A percentile compares a stretch with the other conserved stretches of the same genome.
These are phyloP conservation scores for Graphium sp. DNA, from an alignment of 2,329 filamentous ascomycete species.

Conservation along the genomic window DNA sequence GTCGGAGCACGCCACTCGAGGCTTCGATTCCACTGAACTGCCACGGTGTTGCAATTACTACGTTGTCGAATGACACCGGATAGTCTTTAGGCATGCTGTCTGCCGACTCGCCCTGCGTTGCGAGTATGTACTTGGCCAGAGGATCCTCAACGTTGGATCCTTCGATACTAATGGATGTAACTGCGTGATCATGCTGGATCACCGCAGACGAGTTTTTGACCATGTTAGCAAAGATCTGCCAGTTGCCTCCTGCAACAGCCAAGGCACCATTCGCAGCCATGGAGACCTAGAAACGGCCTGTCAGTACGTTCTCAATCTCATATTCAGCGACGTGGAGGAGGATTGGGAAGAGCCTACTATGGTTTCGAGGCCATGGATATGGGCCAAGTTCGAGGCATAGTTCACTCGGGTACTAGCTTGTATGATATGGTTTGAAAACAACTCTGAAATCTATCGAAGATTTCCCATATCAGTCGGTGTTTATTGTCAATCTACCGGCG, in stretches of 20 bases:
- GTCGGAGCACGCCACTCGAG: conserved; percentile 49
- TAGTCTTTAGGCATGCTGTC: too few relatives aligned
- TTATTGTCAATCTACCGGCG: not conserved
- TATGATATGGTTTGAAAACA: conserved; percentile 66
- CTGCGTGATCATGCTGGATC: conserved; percentile 48
- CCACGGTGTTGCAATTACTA: conserved; percentile 69
- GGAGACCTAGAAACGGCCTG: conserved; percentile 45
- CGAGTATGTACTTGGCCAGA: conserved; percentile 28
- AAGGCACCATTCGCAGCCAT: conserved; percentile 79
- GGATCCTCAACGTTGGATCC: conserved; percentile 21
- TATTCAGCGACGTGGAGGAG: not conserved
- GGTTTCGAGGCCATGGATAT: conserved; percentile 76
- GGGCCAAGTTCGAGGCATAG: conserved; percentile 76
- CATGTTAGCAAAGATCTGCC: conserved; percentile 85
- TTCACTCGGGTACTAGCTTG: conserved; percentile 88
- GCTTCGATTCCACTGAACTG: conserved; percentile 60
- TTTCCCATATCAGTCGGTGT: not conserved
- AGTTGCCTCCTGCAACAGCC: conserved; percentile 71
- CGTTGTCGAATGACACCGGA: conserved; percentile 50
- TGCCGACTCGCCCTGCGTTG: conserved; percentile 18
- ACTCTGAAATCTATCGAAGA: conserved; percentile 31
- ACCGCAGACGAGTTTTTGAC: conserved; percentile 44
- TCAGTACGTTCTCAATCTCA: too few relatives aligned
- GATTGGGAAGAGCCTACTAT: conserved; percentile 33
- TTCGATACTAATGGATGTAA: conserved; percentile 39